phyloP scores from a whole-genome alignment of 257 asterid species.

The Vinca minor region DNA sequence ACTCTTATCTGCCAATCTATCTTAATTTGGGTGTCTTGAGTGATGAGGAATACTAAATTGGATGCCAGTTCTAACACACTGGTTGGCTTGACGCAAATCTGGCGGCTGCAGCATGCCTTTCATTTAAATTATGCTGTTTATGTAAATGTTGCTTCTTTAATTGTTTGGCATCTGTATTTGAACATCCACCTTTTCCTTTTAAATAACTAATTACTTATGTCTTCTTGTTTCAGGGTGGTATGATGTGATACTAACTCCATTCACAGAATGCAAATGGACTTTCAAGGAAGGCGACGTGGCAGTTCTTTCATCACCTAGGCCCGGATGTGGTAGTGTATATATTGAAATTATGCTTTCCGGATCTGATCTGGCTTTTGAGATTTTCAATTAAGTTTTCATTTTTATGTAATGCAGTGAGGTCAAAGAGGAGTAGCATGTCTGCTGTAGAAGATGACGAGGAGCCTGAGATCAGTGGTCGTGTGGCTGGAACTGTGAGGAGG shows the following conservation, averaged over 20 bases:
- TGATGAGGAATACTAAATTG: too few species aligned
- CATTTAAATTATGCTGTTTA: background rate
- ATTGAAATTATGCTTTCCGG: background rate
- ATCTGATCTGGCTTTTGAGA: constrained; percentile 12
- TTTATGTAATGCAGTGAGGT: constrained; percentile 42
- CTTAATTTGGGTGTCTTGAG: too few species aligned
- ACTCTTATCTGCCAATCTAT: too few species aligned
- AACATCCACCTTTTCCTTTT: background rate
- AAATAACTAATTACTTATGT: background rate
- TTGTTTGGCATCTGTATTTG: background rate
- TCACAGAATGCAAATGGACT: constrained; percentile 70
- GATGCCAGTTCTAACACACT: too few species aligned
- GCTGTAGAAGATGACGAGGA: constrained; percentile 62
- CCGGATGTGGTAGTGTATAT: constrained; percentile 63
- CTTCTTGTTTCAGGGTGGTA: constrained; percentile 64
- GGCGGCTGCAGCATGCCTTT: background rate
- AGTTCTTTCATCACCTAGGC: constrained; percentile 84
- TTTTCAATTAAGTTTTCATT: constrained; percentile 1
- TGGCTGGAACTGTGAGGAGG: constrained; percentile 94
- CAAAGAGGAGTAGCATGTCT: constrained; percentile 48
- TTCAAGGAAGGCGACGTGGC: constrained; percentile 99
- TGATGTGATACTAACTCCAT: constrained; percentile 75
- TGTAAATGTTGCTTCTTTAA: background rate
- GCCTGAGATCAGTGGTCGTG: constrained; percentile 69
- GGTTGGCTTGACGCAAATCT: background rate